Evolutionary conservation across 129 eudicot species (phyloP).

Genomic region (Pittosporum tobira): DNA sequence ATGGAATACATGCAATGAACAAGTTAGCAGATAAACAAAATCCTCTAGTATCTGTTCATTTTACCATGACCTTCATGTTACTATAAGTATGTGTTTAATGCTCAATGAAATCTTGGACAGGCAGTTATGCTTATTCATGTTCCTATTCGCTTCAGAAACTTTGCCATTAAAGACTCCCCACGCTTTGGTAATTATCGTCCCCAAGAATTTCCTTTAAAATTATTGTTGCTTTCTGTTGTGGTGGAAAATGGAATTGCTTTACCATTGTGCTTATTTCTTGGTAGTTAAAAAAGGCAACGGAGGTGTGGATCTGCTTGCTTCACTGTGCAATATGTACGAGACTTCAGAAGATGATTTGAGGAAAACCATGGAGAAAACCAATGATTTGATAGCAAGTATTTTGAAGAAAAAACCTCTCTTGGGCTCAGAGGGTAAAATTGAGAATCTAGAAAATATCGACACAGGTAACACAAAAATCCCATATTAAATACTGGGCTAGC

Average conservation of each 20-base stretch:
- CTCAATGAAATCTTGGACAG: conserved; percentile 37
- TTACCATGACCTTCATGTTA: background rate
- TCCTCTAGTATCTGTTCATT: conserved; percentile 2
- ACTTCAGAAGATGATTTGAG: conserved; percentile 83
- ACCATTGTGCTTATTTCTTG: conserved; percentile 1
- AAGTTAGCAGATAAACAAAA: no score
- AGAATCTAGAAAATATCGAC: conserved; percentile 46
- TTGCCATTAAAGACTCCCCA: conserved; percentile 42
- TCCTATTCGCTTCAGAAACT: conserved; percentile 60
- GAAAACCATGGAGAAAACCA: conserved; percentile 60
- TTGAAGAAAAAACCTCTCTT: conserved; percentile 50
- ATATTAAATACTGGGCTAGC: background rate
- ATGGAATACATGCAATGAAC: background rate
- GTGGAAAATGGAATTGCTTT: background rate
- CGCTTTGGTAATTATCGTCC: conserved; percentile 50
- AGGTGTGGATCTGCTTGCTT: conserved; percentile 67
- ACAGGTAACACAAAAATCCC: conserved; percentile 32
- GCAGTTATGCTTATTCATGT: conserved; percentile 86
- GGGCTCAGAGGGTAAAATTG: conserved; percentile 58
- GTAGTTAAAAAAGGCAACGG: conserved; percentile 57
- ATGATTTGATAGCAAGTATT: conserved; percentile 45
- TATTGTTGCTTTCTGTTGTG: background rate
- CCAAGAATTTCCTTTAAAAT: background rate
- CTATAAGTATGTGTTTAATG: background rate
- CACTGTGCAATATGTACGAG: conserved; percentile 73